Conservation (phyloP, 306 rosid genomes). For the Phaseolus lunatus region DNA sequence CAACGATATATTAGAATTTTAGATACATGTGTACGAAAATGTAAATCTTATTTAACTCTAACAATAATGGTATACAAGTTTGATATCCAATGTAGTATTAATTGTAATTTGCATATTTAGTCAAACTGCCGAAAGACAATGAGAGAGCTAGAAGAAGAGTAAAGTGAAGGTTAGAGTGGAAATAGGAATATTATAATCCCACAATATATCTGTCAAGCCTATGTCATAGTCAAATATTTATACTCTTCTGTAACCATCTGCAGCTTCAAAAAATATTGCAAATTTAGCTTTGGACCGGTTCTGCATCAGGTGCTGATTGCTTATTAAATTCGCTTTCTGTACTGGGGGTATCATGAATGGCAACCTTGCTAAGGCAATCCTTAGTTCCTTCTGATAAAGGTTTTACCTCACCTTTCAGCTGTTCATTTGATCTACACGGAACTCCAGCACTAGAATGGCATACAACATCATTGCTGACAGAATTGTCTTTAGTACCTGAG, state of each 20-base stretch:
- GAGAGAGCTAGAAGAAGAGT: conserved; percentile 28
- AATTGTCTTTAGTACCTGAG: conserved; percentile 18
- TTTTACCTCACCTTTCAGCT: conserved; percentile 43
- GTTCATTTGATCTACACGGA: conserved; percentile 42
- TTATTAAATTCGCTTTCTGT: conserved; percentile 43
- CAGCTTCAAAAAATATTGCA: conserved; percentile 39
- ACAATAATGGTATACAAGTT: conserved; percentile 41
- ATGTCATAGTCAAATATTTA: conserved; percentile 45
- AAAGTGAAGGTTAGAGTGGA: conserved; percentile 39
- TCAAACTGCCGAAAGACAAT: conserved; percentile 37
- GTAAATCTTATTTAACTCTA: conserved; percentile 43
- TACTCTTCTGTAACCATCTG: conserved; percentile 37
- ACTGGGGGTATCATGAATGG: conserved; percentile 37
- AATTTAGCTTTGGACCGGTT: conserved; percentile 58
- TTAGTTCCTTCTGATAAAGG: conserved; percentile 47
- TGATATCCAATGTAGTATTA: conserved; percentile 34
- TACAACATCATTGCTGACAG: conserved; percentile 28
- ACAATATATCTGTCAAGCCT: conserved; percentile 46
- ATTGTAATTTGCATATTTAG: conserved; percentile 32
- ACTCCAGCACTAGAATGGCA: conserved; percentile 38
- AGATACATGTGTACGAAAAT: conserved; percentile 37
- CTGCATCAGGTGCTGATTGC: conserved; percentile 54
- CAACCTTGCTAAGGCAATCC: conserved; percentile 38
- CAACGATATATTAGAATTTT: conserved; percentile 27
- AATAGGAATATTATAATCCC: conserved; percentile 34